A percentile compares a stretch with the other conserved stretches of the same genome.
phyloP scores from a whole-genome alignment of 768 basidiomycete species.

The Lactifluus rugatus region DNA sequence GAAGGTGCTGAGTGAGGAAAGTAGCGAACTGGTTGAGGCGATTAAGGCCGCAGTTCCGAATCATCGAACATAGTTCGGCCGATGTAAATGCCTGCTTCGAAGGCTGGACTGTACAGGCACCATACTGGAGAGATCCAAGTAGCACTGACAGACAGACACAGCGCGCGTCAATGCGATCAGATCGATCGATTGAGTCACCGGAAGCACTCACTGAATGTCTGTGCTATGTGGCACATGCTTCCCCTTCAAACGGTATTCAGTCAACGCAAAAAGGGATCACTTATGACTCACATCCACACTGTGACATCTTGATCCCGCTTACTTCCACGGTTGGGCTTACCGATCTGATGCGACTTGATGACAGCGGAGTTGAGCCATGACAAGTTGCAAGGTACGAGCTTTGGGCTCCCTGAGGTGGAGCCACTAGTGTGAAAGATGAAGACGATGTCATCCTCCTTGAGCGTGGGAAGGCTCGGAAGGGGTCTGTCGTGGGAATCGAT shows the following conservation, averaged over 20 bases:
- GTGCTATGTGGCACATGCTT: constrained; percentile 76
- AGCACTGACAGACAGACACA: constrained; percentile 40
- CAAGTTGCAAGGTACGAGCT: constrained; percentile 63
- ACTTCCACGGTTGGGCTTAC: constrained; percentile 33
- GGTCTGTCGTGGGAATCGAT: constrained; percentile 30
- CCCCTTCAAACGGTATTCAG: constrained; percentile 43
- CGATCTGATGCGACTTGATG: constrained; percentile 48
- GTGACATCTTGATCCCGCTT: constrained; percentile 55
- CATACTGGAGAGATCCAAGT: constrained; percentile 61
- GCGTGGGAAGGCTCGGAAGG: constrained; percentile 35
- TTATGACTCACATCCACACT: constrained; percentile 53
- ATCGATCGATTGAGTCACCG: constrained; percentile 14
- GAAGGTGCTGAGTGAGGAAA: constrained; percentile 57
- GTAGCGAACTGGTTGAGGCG: constrained; percentile 67
- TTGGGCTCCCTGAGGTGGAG: constrained; percentile 76
- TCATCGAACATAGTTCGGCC: constrained; percentile 64
- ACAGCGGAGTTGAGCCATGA: constrained; percentile 55
- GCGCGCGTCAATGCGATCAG: constrained; percentile 22
- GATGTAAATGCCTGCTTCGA: constrained; percentile 55
- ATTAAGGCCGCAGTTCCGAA: constrained; percentile 55
- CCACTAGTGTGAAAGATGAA: constrained; percentile 78
- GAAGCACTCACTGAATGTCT: constrained; percentile 54
- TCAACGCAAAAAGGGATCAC: constrained; percentile 20
- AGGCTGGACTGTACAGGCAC: constrained; percentile 63
- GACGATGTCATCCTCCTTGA: constrained; percentile 34